Evolutionary conservation across 2,329 filamentous ascomycete genomes (phyloP).

Genomic region (Talaromyces verruculosus): DNA sequence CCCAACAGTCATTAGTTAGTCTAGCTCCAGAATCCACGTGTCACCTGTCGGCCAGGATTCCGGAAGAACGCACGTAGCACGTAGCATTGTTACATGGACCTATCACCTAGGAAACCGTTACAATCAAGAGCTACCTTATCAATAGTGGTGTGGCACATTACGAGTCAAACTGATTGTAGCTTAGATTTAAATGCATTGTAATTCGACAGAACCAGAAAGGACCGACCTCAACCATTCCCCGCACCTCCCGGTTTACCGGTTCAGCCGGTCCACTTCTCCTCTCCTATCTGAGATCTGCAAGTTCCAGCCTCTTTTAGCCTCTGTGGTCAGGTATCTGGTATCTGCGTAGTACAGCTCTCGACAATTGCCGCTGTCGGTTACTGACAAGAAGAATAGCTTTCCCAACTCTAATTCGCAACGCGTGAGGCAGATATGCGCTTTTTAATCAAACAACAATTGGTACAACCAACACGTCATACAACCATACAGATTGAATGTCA

Average conservation of each 20-base stretch:
- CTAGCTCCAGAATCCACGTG: neutral
- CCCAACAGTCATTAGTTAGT: neutral
- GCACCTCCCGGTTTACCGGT: neutral
- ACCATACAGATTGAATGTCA: neutral
- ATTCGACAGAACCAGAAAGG: neutral
- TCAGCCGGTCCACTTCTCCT: neutral
- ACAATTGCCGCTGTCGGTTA: neutral
- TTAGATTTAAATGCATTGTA: neutral
- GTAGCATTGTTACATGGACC: neutral
- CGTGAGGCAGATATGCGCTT: neutral
- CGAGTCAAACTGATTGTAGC: neutral
- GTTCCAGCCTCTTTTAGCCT: neutral
- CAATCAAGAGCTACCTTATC: neutral
- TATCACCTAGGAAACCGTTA: neutral
- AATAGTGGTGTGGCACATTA: neutral
- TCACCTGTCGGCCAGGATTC: neutral
- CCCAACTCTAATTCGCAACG: neutral
- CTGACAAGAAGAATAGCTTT: neutral
- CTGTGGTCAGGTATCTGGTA: no score
- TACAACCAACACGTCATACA: neutral
- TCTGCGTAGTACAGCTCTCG: neutral
- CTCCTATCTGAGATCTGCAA: neutral
- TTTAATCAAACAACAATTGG: neutral
- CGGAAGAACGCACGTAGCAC: neutral
- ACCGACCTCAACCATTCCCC: neutral